phyloP scores from a whole-genome alignment of 169 alveolate species.

The Perkinsus olseni region DNA sequence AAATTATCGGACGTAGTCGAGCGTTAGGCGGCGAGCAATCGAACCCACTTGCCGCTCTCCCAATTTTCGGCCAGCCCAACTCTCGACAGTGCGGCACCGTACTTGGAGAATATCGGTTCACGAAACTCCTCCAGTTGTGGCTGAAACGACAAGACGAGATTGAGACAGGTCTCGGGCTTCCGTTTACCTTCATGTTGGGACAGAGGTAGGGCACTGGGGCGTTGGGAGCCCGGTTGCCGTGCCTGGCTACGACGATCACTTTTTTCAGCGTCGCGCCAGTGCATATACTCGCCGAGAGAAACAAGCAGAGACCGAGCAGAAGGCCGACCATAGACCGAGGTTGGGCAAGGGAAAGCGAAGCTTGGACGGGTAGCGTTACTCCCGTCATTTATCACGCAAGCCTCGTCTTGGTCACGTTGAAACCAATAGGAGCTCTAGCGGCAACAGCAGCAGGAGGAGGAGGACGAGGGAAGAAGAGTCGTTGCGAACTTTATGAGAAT shows the following conservation, averaged over 20 bases:
- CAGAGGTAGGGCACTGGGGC: background rate
- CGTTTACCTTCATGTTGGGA: background rate
- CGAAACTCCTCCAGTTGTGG: background rate
- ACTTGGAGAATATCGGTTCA: background rate
- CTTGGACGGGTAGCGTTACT: too few relatives aligned
- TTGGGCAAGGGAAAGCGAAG: too few relatives aligned
- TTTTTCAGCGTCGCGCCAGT: background rate
- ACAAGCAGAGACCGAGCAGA: background rate
- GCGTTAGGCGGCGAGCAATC: background rate
- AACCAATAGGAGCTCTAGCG: too few relatives aligned
- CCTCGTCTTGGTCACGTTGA: too few relatives aligned
- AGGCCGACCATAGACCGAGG: background rate
- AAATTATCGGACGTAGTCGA: too few relatives aligned
- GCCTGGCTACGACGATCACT: conserved; percentile 6
- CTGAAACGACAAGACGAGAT: background rate
- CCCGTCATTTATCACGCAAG: too few relatives aligned
- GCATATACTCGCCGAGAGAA: background rate
- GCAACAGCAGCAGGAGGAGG: too few relatives aligned
- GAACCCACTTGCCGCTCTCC: background rate
- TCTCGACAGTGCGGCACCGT: background rate
- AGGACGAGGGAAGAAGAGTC: too few relatives aligned
- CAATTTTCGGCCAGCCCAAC: background rate
- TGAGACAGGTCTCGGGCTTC: background rate
- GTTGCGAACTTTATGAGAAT: background rate
- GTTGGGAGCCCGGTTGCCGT: conserved; percentile 7